Base-by-base conservation (phyloP, 2,329 filamentous ascomycete species). In the Exophiala viscosa region DNA sequence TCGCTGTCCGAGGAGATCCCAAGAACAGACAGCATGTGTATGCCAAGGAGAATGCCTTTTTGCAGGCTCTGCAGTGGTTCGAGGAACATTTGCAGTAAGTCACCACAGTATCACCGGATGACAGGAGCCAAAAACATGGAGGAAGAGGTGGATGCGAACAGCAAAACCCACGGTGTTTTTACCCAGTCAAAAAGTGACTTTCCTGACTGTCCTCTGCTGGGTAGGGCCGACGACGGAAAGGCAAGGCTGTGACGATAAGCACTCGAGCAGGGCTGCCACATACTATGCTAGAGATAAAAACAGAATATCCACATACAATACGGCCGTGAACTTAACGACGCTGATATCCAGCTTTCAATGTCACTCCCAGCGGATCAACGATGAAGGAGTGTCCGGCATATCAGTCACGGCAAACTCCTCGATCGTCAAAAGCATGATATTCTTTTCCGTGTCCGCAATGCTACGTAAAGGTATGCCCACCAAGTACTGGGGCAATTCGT, bases 1-100 rank as follows among this genome's bases (percentile, higher is more conserved):
- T 93, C 64, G 77, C 84, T 7, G 84, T 90, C 2, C 81, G 88
- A 50, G 77, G 76, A 23, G 86, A 93, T 65, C 54, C 78, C 31
- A 77, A 64, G 55, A 77, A 83, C 58, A 78, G 77, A 67, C 59
- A 73, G 41, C 69, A 80, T 64, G 83, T 79, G 67, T 92, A 80
- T 63, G 85, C 87, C 34, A 91, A 89, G 78, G 87, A 95, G 72
- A 82, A 86, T 71, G 88, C 89, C 4, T 93, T 93, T 67, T 64
- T 77, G 59, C 89, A 93, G 76, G 88, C 88, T 33, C 76, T 90
- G 46, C 68, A 75, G 47, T 95, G 89, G 89, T 90, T 95, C 61
- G 79, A 87, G 60, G 75, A 84, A 68, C 76, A 79, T 67, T 44
- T 63, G 56, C 55, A 54, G 50, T 44, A 54, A 54, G 55, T 58